Percentiles rank a stretch among this genome's conserved stretches.
These are phyloP conservation scores for Lipomyces anomalus DNA, from an alignment of 805 yeast genomes.

Conservation along the genomic window DNA sequence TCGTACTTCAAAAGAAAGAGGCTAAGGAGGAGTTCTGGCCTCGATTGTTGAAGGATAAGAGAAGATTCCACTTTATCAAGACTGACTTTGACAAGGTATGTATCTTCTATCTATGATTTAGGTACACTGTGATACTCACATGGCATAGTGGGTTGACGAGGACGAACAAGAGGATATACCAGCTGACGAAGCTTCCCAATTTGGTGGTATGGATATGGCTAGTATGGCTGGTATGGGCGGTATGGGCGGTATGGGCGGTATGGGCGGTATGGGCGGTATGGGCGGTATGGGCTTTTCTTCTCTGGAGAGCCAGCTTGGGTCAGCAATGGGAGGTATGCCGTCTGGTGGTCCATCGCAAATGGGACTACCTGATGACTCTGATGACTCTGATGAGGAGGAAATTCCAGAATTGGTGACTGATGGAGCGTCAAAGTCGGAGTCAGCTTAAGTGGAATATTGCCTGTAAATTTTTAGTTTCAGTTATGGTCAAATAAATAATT, in stretches of 20 bases:
- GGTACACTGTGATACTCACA: background rate
- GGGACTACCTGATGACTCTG: slow-evolving; percentile 22
- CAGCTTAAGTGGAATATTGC: background rate
- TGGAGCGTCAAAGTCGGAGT: slow-evolving; percentile 2
- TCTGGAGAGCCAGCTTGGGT: slow-evolving; percentile 9
- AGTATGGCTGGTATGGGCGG: slow-evolving; percentile 25
- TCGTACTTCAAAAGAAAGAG: slow-evolving; percentile 65
- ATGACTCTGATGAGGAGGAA: slow-evolving; percentile 14
- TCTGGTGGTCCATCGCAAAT: slow-evolving; percentile 6
- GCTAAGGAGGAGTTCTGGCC: slow-evolving; percentile 86
- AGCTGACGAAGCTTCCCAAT: slow-evolving; percentile 40
- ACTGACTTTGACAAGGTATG: slow-evolving; percentile 75
- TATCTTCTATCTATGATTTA: background rate
- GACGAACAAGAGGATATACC: slow-evolving; percentile 84
- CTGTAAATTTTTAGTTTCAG: background rate
- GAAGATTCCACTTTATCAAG: slow-evolving; percentile 70
- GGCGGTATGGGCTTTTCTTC: slow-evolving; percentile 27
- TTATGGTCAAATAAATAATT: too few relatives aligned
- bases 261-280: slow-evolving; percentile 27
- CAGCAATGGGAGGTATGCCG: slow-evolving; percentile 3
- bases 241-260: slow-evolving; percentile 21
- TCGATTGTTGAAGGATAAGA: slow-evolving; percentile 80
- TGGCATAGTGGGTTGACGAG: slow-evolving; percentile 82
- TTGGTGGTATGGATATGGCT: slow-evolving; percentile 30
- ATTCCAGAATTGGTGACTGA: slow-evolving; percentile 6